phyloP scores from a whole-genome alignment of 1,284 basidiomycete species.

The Trichosporon asahii region DNA sequence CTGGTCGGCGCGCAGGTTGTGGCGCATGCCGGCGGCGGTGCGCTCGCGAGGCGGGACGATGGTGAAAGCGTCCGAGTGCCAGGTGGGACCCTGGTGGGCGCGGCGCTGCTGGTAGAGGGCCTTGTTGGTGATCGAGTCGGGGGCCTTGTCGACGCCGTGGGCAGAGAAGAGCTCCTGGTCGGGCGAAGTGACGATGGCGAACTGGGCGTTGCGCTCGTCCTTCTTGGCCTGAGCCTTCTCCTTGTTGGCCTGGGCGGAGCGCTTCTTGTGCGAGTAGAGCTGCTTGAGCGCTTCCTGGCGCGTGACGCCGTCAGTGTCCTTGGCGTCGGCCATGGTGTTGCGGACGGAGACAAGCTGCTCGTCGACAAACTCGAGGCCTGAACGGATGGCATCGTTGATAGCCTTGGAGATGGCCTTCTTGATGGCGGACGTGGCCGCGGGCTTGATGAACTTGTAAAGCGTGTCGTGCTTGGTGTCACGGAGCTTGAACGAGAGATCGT shows the following conservation, averaged over 20 bases:
- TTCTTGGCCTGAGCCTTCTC: constrained; percentile 37
- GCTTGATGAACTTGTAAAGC: constrained; percentile 65
- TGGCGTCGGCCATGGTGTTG: constrained; percentile 64
- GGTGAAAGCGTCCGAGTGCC: constrained; percentile 48
- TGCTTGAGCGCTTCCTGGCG: constrained; percentile 66
- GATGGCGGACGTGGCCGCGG: constrained; percentile 60
- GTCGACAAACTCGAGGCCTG: constrained; percentile 69
- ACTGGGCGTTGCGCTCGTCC: constrained; percentile 20
- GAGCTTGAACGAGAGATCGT: constrained; percentile 85
- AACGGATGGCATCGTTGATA: constrained; percentile 69
- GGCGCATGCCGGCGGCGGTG: background rate
- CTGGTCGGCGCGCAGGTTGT: background rate
- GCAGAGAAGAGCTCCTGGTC: constrained; percentile 28
- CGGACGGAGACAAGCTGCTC: constrained; percentile 67
- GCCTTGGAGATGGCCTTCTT: constrained; percentile 89
- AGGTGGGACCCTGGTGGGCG: constrained; percentile 24
- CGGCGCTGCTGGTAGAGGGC: constrained; percentile 8
- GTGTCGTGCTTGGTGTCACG: constrained; percentile 87
- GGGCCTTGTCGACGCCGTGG: constrained; percentile 34
- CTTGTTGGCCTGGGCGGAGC: constrained; percentile 34
- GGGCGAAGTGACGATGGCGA: constrained; percentile 19
- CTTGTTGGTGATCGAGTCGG: constrained; percentile 33
- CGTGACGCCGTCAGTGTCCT: constrained; percentile 57
- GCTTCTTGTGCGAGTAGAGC: constrained; percentile 56
- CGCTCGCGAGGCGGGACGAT: constrained; percentile 20